phyloP scores from a whole-genome alignment of 169 alveolate species.

The Cryptosporidium sp. region DNA sequence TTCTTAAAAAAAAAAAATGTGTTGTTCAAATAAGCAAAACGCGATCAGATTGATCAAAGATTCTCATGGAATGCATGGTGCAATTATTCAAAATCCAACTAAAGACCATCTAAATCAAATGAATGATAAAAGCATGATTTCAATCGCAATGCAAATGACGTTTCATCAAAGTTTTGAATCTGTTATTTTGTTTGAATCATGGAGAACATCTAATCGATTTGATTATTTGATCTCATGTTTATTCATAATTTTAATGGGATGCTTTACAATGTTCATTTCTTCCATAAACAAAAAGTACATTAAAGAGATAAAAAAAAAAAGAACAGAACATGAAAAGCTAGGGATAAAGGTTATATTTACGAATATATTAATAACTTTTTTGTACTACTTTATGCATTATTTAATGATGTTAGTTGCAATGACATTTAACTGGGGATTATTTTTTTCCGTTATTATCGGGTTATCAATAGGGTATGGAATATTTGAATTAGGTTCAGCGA shows the following conservation, averaged over 20 bases:
- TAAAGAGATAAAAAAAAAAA: not conserved
- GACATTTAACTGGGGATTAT: conserved; percentile 72
- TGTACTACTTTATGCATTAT: conserved; percentile 41
- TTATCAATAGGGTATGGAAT: conserved; percentile 57
- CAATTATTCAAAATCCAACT: conserved; percentile 11
- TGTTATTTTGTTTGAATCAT: conserved; percentile 45
- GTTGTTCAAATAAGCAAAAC: conserved; percentile 30
- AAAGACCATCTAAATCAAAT: conserved; percentile 27
- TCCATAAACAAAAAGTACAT: conserved; percentile 36
- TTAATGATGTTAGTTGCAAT: conserved; percentile 62
- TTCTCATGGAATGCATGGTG: not conserved
- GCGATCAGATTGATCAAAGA: not conserved
- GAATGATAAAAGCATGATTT: conserved; percentile 14
- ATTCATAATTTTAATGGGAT: conserved; percentile 37
- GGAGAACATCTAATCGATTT: conserved; percentile 42
- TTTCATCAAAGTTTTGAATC: conserved; percentile 65
- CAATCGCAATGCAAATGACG: conserved; percentile 63
- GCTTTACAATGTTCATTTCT: conserved; percentile 46
- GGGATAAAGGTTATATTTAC: not conserved
- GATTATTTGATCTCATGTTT: conserved; percentile 48
- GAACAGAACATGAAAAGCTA: not conserved
- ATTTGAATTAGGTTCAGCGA: conserved; percentile 10
- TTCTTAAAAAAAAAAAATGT: conserved; percentile 18
- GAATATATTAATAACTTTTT: conserved; percentile 1
- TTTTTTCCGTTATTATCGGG: conserved; percentile 58